A percentile compares a stretch with the other conserved stretches of the same genome.
These are phyloP conservation scores for Halophytophthora polymorphica DNA, from an alignment of 352 stramenopile species.

Conservation along the genomic window DNA sequence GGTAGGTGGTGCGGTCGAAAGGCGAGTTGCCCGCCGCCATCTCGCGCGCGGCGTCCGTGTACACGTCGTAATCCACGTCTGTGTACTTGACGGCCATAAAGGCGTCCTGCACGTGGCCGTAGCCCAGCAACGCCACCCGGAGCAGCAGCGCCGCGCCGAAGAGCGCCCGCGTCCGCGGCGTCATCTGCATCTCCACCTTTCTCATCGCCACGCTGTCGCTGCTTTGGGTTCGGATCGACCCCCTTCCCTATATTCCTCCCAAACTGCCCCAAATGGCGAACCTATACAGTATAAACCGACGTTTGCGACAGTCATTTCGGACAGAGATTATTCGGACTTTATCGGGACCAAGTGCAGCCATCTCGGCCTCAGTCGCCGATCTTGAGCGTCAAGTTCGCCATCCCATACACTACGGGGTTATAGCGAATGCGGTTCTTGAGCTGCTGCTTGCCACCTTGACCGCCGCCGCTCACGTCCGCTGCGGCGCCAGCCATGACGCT, in stretches of 20 bases:
- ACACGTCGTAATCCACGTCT: conserved; percentile 99
- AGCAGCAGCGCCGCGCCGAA: conserved; percentile 53
- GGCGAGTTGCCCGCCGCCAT: conserved; percentile 87
- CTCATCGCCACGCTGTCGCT: background rate
- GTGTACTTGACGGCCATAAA: conserved; percentile 94
- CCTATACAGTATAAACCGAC: no score
- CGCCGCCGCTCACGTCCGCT: background rate
- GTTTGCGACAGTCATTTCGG: no score
- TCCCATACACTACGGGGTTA: conserved; percentile 67
- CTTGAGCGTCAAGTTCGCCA: conserved; percentile 54
- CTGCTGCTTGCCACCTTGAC: conserved; percentile 17
- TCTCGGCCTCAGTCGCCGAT: conserved; percentile 22
- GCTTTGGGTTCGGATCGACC: background rate
- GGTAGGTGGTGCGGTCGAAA: conserved; percentile 97
- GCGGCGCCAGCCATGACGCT: conserved; percentile 11
- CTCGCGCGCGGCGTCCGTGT: conserved; percentile 94
- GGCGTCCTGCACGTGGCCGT: conserved; percentile 71
- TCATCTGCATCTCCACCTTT: conserved; percentile 10
- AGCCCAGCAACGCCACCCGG: conserved; percentile 65
- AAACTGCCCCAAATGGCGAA: no score
- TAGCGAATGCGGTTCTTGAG: conserved; percentile 76
- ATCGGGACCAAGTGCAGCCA: no score
- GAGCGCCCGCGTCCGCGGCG: conserved; percentile 26
- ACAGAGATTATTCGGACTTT: no score
- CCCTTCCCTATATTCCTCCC: no score